These are phyloP conservation scores for Penicillium sp. DNA, from an alignment of 2,329 filamentous ascomycete species.

Conservation along the genomic window DNA sequence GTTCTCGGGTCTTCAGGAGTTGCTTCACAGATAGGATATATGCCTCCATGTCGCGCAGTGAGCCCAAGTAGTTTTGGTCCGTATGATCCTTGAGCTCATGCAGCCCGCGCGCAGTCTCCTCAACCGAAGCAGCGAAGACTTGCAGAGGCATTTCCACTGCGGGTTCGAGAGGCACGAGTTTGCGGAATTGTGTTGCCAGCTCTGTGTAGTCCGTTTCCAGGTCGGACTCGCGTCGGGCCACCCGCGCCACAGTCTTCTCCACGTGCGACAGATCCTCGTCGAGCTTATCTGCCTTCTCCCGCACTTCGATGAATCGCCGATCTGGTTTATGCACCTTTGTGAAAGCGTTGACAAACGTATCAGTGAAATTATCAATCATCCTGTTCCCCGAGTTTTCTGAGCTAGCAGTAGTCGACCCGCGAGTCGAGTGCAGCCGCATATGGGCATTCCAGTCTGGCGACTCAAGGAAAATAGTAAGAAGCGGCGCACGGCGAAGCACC, in stretches of 20 bases:
- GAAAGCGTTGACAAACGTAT: constrained; percentile 96
- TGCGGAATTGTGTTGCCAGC: constrained; percentile 90
- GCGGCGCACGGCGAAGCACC: constrained; percentile 74
- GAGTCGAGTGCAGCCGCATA: constrained; percentile 73
- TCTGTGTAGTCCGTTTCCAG: constrained; percentile 85
- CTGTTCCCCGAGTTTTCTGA: constrained; percentile 51
- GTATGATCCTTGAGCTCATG: constrained; percentile 83
- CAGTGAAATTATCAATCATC: constrained; percentile 91
- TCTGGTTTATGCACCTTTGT: constrained; percentile 95
- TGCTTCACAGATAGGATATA: constrained; percentile 85
- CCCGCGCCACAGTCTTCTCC: constrained; percentile 90
- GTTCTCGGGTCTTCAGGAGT: constrained; percentile 87
- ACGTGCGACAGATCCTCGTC: constrained; percentile 91
- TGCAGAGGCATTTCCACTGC: constrained; percentile 79
- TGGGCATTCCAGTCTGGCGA: constrained; percentile 94
- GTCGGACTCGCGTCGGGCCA: constrained; percentile 82
- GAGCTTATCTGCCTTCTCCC: constrained; percentile 87
- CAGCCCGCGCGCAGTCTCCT: constrained; percentile 76
- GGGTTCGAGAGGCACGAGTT: constrained; percentile 83
- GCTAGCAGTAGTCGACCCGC: constrained; percentile 55
- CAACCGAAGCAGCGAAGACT: constrained; percentile 80
- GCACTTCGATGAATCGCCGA: constrained; percentile 88
- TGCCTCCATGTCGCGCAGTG: constrained; percentile 89
- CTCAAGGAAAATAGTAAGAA: constrained; percentile 88
- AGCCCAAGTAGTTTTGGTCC: constrained; percentile 92